Evolutionary conservation across 495 filamentous ascomycete species (phyloP).

Genomic region (Corynascus novoguineensis): DNA sequence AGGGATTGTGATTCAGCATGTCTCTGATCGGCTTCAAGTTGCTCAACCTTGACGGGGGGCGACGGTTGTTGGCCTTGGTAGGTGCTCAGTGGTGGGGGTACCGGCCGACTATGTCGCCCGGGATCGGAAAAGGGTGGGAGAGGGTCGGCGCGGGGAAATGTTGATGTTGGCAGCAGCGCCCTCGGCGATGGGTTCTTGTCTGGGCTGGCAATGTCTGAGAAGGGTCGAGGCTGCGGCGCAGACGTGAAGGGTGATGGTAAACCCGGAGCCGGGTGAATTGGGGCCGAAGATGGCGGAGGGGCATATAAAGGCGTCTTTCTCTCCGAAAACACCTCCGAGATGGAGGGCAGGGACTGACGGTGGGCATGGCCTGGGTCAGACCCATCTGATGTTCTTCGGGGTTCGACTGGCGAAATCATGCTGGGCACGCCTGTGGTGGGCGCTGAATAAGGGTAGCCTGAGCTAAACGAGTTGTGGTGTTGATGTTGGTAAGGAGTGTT

Average conservation of each 20-base stretch:
- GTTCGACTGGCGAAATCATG: constrained; percentile 45
- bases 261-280: constrained; percentile 20
- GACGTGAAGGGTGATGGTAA: constrained; percentile 34
- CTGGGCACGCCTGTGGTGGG: constrained; percentile 33
- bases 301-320: constrained; percentile 35
- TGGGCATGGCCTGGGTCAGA: constrained; percentile 33
- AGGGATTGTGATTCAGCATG: constrained; percentile 23
- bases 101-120: constrained; percentile 26
- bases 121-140: constrained; percentile 34
- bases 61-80: constrained; percentile 28
- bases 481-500: constrained; percentile 38
- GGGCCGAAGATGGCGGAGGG: constrained; percentile 28
- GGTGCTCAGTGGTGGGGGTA: constrained; percentile 32
- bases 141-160: constrained; percentile 27
- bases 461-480: constrained; percentile 30
- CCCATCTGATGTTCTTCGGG: constrained; percentile 39
- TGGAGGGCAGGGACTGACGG: constrained; percentile 45
- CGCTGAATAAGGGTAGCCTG: constrained; percentile 36
- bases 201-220: constrained; percentile 20
- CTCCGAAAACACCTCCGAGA: constrained; percentile 44
- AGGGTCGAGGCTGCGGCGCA: constrained; percentile 23
- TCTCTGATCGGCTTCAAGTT: constrained; percentile 25
- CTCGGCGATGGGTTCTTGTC: constrained; percentile 35
- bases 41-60: constrained; percentile 29
- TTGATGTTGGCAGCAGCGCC: constrained; percentile 27